Percentiles rank a stretch among this genome's conserved stretches.
Conservation (phyloP, 805 yeast genomes). For the Saccharomyces mikatae region DNA sequence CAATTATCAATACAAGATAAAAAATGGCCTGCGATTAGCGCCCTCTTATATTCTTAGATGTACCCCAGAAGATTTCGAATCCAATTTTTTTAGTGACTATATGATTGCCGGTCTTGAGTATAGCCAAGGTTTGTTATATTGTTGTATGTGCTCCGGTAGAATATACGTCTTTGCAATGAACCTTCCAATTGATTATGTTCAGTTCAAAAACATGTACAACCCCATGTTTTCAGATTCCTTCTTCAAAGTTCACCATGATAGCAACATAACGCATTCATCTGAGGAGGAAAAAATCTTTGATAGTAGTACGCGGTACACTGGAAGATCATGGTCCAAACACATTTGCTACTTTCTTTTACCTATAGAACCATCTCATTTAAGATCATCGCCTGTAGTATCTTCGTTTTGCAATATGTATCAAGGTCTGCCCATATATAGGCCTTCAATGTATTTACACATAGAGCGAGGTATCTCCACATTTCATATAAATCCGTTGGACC, state of each 20-base stretch:
- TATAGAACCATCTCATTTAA: conserved; percentile 9
- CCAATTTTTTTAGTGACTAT: conserved; percentile 6
- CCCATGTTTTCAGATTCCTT: neutral
- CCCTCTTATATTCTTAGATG: conserved; percentile 19
- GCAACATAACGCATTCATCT: conserved; percentile 6
- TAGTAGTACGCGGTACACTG: conserved; percentile 8
- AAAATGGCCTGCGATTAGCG: conserved; percentile 5
- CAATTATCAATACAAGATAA: conserved; percentile 16
- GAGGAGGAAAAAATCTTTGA: conserved; percentile 10
- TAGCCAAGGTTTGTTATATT: conserved; percentile 20
- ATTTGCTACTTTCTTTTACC: conserved; percentile 19
- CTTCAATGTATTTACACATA: conserved; percentile 15
- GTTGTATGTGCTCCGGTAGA: conserved; percentile 20
- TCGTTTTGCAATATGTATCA: conserved; percentile 6
- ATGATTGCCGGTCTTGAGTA: conserved; percentile 21
- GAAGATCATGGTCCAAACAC: conserved; percentile 14
- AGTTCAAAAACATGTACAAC: conserved; percentile 8
- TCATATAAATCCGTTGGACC: conserved; percentile 24
- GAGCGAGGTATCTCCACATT: conserved; percentile 16
- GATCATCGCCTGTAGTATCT: conserved; percentile 6
- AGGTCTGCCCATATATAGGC: conserved; percentile 11
- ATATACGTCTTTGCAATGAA: conserved; percentile 20
- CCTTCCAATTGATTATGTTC: conserved; percentile 20
- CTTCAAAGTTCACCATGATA: neutral
- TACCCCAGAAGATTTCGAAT: conserved; percentile 12